phyloP scores from a whole-genome alignment of 352 stramenopile species.

The Thalassiosira ordinaria region DNA sequence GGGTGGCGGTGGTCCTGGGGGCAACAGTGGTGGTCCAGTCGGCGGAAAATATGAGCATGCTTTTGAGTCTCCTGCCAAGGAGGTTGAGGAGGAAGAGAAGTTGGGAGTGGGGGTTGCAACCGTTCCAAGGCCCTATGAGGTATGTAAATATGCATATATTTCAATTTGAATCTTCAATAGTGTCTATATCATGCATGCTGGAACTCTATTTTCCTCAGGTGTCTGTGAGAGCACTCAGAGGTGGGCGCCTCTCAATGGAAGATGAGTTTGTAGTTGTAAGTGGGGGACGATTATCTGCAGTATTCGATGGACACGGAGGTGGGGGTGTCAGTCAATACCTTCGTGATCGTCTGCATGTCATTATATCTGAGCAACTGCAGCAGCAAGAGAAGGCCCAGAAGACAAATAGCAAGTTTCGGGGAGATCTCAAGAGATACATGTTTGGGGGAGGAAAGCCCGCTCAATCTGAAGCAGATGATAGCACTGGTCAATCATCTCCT shows the following conservation, averaged over 20 bases:
- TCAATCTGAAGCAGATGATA: conserved; percentile 30
- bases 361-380: conserved; percentile 59
- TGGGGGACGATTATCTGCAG: conserved; percentile 71
- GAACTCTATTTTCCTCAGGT: conserved; percentile 52
- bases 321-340: conserved; percentile 74
- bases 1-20: conserved; percentile 19
- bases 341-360: conserved; percentile 68
- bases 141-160: conserved; percentile 6
- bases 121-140: conserved; percentile 41
- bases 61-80: conserved; percentile 27
- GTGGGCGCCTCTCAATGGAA: conserved; percentile 81
- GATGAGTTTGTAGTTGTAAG: conserved; percentile 76
- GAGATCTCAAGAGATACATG: conserved; percentile 51
- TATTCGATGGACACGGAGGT: conserved; percentile 86
- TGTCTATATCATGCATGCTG: too few relatives aligned
- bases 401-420: conserved; percentile 25
- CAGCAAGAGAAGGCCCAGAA: conserved; percentile 49
- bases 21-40: conserved; percentile 18
- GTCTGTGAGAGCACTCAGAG: conserved; percentile 76
- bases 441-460: conserved; percentile 33
- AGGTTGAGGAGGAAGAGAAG: conserved; percentile 27
- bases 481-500: conserved; percentile 8
- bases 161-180: too few relatives aligned
- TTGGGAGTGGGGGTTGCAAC: conserved; percentile 14
- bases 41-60: conserved; percentile 29